Evolutionary conservation across 2,329 filamentous ascomycete genomes (phyloP), one percentile per base, ranked within the genome.

Genomic region (Cephalotrichum gorgonifer): DNA sequence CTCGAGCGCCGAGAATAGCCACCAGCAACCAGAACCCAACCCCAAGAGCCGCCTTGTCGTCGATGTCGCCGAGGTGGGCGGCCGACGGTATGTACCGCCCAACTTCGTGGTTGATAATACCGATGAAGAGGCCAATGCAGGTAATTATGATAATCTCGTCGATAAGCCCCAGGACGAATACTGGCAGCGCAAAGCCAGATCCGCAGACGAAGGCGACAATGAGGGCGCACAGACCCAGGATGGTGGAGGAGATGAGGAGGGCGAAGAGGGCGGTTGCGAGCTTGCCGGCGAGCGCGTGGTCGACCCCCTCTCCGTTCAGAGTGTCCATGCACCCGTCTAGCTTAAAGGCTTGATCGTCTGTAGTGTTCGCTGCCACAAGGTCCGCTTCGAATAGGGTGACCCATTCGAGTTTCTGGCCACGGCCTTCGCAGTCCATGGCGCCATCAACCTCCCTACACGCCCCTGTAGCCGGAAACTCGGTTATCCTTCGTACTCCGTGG

Each of bases 21-120:
- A 43, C 31, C 20, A 49, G n/a, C 47, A 49, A 26, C 47, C 47
- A 49, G 28, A 49, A 44, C 8, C 28, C 47, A 20, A 49, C 23
- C 4, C 47, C 47, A 6, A 49, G 23, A n/a, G 43, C 35, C 30
- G 31, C 27, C 41, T 26, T 35, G n/a, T 49, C 47, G n/a, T 43
- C 42, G 8, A 49, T 35, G 30, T 49, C 47, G 5, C 47, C 39
- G 14, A 43, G 41, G 6, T 35, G 20, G 22, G 44, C 27, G 6
- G 44, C 25, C 6, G 22, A 12, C 7, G 41, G 27, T 14, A 44
- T 31, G n/a, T 49, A 49, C 22, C 41, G 28, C 20, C 47, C 47
- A 14, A 33, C 42, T 25, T 49, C 47, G 30, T 44, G 33, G 42
- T 49, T 49, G 30, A 35, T 30, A 15, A 49, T 44, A 6, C 41